These are phyloP conservation scores for Boletus sp. DNA, from an alignment of 768 basidiomycete genomes.

Conservation along the genomic window DNA sequence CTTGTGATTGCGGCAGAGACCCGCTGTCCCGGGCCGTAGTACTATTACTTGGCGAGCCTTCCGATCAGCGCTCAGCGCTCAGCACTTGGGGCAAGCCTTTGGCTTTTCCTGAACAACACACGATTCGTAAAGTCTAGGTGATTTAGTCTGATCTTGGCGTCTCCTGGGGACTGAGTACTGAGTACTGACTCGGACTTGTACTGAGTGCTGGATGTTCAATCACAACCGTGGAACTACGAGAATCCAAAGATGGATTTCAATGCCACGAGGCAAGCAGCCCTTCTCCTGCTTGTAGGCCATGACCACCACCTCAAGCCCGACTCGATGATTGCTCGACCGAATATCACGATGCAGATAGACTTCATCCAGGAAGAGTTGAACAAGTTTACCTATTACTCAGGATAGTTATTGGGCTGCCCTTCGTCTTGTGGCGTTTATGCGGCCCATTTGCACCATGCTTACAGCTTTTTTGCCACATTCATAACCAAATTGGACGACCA, in stretches of 20 bases:
- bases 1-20: too few relatives aligned
- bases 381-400: not conserved
- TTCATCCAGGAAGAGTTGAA: not conserved
- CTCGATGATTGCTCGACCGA: not conserved
- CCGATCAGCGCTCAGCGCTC: too few relatives aligned
- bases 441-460: conserved; percentile 1
- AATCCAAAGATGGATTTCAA: not conserved
- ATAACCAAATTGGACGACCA: not conserved
- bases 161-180: too few relatives aligned
- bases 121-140: not conserved
- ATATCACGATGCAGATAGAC: not conserved
- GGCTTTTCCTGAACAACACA: not conserved
- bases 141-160: not conserved
- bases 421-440: conserved; percentile 27
- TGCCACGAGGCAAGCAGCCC: not conserved
- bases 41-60: too few relatives aligned
- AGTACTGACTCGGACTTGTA: too few relatives aligned
- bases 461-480: not conserved
- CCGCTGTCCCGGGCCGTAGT: too few relatives aligned
- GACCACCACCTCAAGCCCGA: not conserved
- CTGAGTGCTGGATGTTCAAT: not conserved
- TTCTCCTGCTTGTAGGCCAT: not conserved
- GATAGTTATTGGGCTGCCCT: not conserved
- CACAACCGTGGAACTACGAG: conserved; percentile 1
- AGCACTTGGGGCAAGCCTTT: too few relatives aligned